Base-by-base conservation (phyloP, 129 eudicot species). In the Solidago caesia region DNA sequence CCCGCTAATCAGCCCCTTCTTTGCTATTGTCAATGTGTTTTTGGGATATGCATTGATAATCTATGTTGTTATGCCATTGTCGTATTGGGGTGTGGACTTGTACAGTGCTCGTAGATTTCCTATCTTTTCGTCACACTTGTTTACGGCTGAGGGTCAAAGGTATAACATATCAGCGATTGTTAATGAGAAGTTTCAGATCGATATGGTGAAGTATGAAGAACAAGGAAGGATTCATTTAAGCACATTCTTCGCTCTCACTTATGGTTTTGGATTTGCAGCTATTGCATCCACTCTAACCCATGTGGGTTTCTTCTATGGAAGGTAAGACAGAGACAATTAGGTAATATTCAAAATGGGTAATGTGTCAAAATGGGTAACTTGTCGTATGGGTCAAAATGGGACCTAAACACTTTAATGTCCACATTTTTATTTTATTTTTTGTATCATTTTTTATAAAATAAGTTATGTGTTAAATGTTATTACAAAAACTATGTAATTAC, bases 241-340 rank as follows among this genome's bases (percentile, higher is more conserved):
- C 83, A 85, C 82, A 71, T 92, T 92, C 73, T 92, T 92, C 60
- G 91, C 97, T 51, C 84, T 89, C 63, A 87, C 96, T 45, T 92
- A 92, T 79, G 97, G 97, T 44, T 92, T 92, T 53, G 94, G 97
- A 41, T 92, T 92, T 68, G 97, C 97, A 33, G 77, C 97, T 5
- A 89, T 92, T 67, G 96, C 97, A 1, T 64, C 97, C 60, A 92
- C 97, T 62, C 72, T 92, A 5, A 85, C 97, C 41, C 97, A 89
- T 42, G 96, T 92, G 2, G 96, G 58, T 73, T 79, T 84, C 72
- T 92, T 92, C 85, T 78, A 92, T 42, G 97, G 97, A 79, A 89
- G 93, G 97, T 92, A 77, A 74, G 15, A 29, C 43, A 3, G 14
- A 26, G 16, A 33, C 39, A 33, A 1, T 33, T 3, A 2, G 39